phyloP scores from a whole-genome alignment of 768 basidiomycete species.

The Rhodotorula taiwanensis region DNA sequence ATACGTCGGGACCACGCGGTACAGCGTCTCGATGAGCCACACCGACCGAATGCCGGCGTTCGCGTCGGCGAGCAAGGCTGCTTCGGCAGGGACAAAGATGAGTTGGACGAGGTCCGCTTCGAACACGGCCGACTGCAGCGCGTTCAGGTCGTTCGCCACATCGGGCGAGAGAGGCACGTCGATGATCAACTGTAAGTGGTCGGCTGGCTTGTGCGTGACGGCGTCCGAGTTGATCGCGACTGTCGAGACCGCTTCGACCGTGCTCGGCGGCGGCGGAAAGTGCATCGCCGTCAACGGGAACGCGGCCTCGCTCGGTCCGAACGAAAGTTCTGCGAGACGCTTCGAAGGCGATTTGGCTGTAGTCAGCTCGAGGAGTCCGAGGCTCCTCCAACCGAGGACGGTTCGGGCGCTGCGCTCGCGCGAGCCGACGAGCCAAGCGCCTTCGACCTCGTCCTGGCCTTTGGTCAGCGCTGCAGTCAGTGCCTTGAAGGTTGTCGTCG shows the following conservation, averaged over 20 bases:
- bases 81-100: conserved; percentile 9
- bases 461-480: neutral
- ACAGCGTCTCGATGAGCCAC: conserved; percentile 1
- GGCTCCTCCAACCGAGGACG: neutral
- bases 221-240: neutral
- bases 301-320: neutral
- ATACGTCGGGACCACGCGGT: conserved; percentile 11
- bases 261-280: neutral
- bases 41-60: neutral
- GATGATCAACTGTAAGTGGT: neutral
- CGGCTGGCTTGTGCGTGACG: neutral
- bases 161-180: neutral
- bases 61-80: neutral
- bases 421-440: neutral
- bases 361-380: neutral
- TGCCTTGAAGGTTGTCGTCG: too few species aligned
- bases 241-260: neutral
- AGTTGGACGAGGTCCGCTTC: conserved; percentile 15
- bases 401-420: conserved; percentile 9
- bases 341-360: neutral
- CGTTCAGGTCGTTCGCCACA: neutral
- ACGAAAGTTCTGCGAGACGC: neutral
- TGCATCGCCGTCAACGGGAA: conserved; percentile 5
- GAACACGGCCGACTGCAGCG: neutral
- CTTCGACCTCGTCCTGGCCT: neutral